These are phyloP conservation scores for Kernera saxatilis DNA, from an alignment of 345 rosid species.

Conservation along the genomic window DNA sequence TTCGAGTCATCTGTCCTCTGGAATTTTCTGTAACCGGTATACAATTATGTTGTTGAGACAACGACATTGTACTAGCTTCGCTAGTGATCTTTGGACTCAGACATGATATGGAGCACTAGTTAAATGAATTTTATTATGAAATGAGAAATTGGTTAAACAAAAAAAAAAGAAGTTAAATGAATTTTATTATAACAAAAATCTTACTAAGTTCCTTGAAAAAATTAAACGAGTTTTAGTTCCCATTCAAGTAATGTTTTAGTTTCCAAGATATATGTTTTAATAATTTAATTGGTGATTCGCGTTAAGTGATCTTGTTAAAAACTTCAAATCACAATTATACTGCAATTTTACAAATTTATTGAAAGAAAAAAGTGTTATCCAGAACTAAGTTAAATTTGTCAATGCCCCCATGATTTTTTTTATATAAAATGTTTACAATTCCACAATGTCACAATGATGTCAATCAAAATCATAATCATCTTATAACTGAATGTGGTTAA, in stretches of 20 bases:
- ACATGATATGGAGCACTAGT: conserved; percentile 6
- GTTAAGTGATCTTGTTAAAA: not conserved
- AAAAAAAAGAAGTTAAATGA: conserved; percentile 9
- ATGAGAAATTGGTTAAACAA: too few species aligned
- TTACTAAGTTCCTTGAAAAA: not conserved
- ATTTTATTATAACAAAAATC: not conserved
- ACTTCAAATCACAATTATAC: not conserved
- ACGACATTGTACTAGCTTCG: conserved; percentile 25
- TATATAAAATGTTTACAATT: not conserved
- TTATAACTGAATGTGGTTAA: too few species aligned
- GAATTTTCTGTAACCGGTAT: conserved; percentile 17
- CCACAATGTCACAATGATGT: not conserved
- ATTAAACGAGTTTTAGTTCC: not conserved
- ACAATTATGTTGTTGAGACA: conserved; percentile 17
- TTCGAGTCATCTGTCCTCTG: conserved; percentile 1
- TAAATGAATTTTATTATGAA: not conserved
- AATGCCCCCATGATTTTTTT: not conserved
- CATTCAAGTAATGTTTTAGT: not conserved
- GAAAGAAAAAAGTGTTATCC: not conserved
- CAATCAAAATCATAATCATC: not conserved
- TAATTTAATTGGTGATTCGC: not conserved
- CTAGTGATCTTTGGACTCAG: not conserved
- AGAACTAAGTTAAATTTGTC: not conserved
- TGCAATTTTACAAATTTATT: not conserved
- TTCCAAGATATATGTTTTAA: not conserved